A percentile compares a stretch with the other conserved stretches of the same genome.
Evolutionary conservation across 192 early-diverging fungal genomes (phyloP).

Genomic region (Thamnidium elegans): DNA sequence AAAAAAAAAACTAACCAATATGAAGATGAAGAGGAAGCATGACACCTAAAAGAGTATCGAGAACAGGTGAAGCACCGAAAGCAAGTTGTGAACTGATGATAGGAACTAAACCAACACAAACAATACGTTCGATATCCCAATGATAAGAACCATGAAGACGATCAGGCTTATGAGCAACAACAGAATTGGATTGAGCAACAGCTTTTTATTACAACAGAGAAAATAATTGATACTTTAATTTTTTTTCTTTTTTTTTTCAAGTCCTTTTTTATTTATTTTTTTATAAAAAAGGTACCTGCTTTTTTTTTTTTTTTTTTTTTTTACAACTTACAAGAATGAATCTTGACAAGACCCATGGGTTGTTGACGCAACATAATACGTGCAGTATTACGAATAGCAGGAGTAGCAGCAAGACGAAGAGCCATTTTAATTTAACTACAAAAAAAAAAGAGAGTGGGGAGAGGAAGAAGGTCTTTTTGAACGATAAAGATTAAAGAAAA

Average conservation of each 20-base stretch:
- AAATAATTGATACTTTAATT: too few species aligned
- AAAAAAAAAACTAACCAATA: constrained; percentile 73
- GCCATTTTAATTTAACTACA: constrained; percentile 15
- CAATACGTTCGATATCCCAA: constrained; percentile 93
- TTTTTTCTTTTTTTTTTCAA: too few species aligned
- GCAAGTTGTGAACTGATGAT: constrained; percentile 73
- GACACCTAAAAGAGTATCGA: constrained; percentile 87
- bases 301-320: too few species aligned
- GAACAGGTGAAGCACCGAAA: constrained; percentile 80
- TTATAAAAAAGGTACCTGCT: too few species aligned
- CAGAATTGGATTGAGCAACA: constrained; percentile 20
- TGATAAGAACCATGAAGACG: constrained; percentile 88
- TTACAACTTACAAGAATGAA: constrained; percentile 29
- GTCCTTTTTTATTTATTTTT: too few species aligned
- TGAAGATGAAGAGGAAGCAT: constrained; percentile 89
- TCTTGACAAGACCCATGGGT: constrained; percentile 34
- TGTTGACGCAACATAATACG: constrained; percentile 25
- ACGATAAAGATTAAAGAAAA: background rate
- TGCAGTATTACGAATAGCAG: constrained; percentile 26
- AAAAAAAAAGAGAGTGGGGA: constrained; percentile 4
- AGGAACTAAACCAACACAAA: constrained; percentile 72
- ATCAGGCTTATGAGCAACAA: constrained; percentile 51
- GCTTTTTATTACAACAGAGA: too few species aligned
- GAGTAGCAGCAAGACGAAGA: constrained; percentile 28
- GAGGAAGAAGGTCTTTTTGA: background rate